A percentile compares a stretch with the other conserved stretches of the same genome.
These are phyloP conservation scores for Fusarium longipes DNA, from an alignment of 2,329 filamentous ascomycete genomes.

Conservation along the genomic window DNA sequence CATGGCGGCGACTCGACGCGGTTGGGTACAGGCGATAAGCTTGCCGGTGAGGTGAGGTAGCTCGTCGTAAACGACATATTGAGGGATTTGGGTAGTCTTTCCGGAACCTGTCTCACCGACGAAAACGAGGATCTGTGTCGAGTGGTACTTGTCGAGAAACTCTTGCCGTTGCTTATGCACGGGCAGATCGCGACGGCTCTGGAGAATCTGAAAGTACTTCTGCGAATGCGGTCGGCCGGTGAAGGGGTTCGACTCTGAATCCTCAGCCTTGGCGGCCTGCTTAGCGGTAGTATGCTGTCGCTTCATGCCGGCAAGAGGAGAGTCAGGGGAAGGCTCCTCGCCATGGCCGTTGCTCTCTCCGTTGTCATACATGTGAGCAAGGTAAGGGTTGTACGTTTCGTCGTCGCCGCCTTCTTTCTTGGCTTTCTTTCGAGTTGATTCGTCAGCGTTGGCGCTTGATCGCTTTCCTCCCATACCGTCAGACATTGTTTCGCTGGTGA, in stretches of 20 bases:
- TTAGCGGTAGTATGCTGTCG: constrained; percentile 83
- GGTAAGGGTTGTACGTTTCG: constrained; percentile 79
- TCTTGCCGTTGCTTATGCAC: constrained; percentile 94
- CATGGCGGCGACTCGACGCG: constrained; percentile 97
- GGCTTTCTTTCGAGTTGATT: constrained; percentile 57
- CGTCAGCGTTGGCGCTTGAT: constrained; percentile 58
- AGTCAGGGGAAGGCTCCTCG: constrained; percentile 52
- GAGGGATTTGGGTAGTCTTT: constrained; percentile 98
- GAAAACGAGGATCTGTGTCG: constrained; percentile 95
- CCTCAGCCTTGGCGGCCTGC: constrained; percentile 79
- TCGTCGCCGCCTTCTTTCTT: constrained; percentile 51
- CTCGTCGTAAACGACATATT: constrained; percentile 98
- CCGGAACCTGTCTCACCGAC: constrained; percentile 99
- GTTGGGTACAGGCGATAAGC: constrained; percentile 96
- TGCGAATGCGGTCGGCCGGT: constrained; percentile 80
- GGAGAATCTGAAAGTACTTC: constrained; percentile 90
- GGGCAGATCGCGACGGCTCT: constrained; percentile 84
- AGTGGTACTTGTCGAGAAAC: constrained; percentile 92
- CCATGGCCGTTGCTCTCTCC: constrained; percentile 57
- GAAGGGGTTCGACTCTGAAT: constrained; percentile 87
- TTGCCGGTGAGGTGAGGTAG: constrained; percentile 87
- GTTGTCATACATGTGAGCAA: constrained; percentile 83
- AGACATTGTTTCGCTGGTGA: constrained; percentile 51
- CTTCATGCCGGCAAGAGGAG: constrained; percentile 73
- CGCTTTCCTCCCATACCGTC: constrained; percentile 57